Percentiles rank a stretch among this genome's conserved stretches.
Conservation (phyloP, 2,329 filamentous ascomycete genomes). For the Cryphonectria parasitica region DNA sequence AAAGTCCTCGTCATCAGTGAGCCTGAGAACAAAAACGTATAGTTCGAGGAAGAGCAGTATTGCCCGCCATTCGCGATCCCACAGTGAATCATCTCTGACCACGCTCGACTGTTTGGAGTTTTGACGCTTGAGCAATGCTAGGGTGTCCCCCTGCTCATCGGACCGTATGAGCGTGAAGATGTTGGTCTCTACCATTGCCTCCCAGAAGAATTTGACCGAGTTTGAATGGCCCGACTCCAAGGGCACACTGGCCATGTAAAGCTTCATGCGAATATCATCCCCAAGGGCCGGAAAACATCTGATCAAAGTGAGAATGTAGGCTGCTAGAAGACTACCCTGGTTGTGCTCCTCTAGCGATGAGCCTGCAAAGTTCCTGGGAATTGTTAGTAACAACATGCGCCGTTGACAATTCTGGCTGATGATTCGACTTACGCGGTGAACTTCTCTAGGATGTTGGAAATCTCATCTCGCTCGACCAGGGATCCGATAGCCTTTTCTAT, state of each 20-base stretch:
- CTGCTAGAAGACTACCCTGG: slow-evolving; percentile 76
- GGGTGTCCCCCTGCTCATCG: slow-evolving; percentile 36
- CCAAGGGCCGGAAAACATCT: slow-evolving; percentile 80
- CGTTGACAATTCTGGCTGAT: background rate
- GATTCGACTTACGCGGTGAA: slow-evolving; percentile 43
- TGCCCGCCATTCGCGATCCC: slow-evolving; percentile 80
- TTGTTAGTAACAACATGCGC: slow-evolving; percentile 2
- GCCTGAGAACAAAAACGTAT: slow-evolving; percentile 87
- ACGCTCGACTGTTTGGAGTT: slow-evolving; percentile 26
- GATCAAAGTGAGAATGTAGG: slow-evolving; percentile 83
- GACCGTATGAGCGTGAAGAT: slow-evolving; percentile 43
- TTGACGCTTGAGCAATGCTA: slow-evolving; percentile 36
- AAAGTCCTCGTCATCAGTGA: slow-evolving; percentile 97
- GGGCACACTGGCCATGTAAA: slow-evolving; percentile 76
- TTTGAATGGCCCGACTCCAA: slow-evolving; percentile 53
- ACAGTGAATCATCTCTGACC: slow-evolving; percentile 37
- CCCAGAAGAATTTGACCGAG: slow-evolving; percentile 85
- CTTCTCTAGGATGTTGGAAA: slow-evolving; percentile 62
- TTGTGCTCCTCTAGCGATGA: slow-evolving; percentile 46
- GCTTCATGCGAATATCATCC: slow-evolving; percentile 92
- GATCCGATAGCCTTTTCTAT: slow-evolving; percentile 69
- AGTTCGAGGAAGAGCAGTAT: slow-evolving; percentile 90
- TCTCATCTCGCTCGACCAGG: slow-evolving; percentile 75
- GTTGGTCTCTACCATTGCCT: slow-evolving; percentile 53
- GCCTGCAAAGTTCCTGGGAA: slow-evolving; percentile 35